A percentile compares a stretch with the other conserved stretches of the same genome.
Evolutionary conservation across 169 alveolate species (phyloP).

Genomic region (Cryptosporidium andersoni): DNA sequence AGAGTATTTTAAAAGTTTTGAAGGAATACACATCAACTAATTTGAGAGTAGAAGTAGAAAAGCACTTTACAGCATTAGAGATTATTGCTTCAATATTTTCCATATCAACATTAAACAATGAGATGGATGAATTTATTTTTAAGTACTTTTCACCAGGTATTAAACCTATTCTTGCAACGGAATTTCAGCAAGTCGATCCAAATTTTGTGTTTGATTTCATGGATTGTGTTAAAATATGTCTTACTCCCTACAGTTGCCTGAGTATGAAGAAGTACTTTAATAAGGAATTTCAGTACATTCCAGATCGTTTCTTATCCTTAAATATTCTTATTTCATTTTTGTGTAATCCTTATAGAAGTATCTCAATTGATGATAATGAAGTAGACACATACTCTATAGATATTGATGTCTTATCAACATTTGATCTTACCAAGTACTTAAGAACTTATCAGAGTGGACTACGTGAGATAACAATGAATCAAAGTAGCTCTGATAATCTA

Average conservation of each 20-base stretch:
- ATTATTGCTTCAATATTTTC: constrained; percentile 25
- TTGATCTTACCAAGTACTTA: constrained; percentile 38
- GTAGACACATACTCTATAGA: background rate
- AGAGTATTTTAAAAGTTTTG: background rate
- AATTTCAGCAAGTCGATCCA: constrained; percentile 57
- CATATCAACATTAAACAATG: constrained; percentile 6
- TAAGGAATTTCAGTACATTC: background rate
- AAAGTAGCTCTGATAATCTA: background rate
- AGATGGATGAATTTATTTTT: constrained; percentile 6
- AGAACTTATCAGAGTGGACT: constrained; percentile 58
- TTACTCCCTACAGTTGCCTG: constrained; percentile 16
- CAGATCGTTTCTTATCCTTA: background rate
- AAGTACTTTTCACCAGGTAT: background rate
- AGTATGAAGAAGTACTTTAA: constrained; percentile 4
- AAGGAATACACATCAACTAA: constrained; percentile 10
- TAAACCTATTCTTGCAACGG: background rate
- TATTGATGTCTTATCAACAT: constrained; percentile 20
- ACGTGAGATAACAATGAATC: constrained; percentile 29
- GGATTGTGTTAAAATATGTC: constrained; percentile 40
- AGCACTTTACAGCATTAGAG: constrained; percentile 25
- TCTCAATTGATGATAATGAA: background rate
- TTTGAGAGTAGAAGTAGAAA: constrained; percentile 27
- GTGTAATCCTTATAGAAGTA: constrained; percentile 15
- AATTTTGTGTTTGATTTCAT: constrained; percentile 33
- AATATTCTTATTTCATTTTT: constrained; percentile 8